phyloP scores from a whole-genome alignment of 208 protist species.

The Eutreptiella sp. region DNA sequence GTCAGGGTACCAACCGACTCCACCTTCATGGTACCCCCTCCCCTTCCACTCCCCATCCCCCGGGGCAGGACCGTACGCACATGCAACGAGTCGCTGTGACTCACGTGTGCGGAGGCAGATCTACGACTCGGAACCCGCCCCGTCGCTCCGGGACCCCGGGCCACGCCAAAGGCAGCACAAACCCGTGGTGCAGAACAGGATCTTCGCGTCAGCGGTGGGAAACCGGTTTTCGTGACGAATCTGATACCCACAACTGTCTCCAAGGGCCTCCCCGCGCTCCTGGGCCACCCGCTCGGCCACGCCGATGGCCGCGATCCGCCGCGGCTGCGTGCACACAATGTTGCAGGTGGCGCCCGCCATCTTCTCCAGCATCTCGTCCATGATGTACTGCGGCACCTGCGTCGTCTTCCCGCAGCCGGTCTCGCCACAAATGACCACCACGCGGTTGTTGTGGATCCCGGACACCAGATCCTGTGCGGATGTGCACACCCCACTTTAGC shows the following conservation, averaged over 20 bases:
- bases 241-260: slow-evolving; percentile 61
- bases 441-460: slow-evolving; percentile 62
- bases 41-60: no score
- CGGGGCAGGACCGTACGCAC: no score
- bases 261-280: slow-evolving; percentile 77
- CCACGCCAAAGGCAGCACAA: no score
- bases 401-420: slow-evolving; percentile 97
- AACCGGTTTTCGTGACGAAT: slow-evolving; percentile 80
- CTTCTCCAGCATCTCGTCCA: slow-evolving; percentile 66
- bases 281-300: slow-evolving; percentile 83
- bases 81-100: no score
- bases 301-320: slow-evolving; percentile 81
- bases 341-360: slow-evolving; percentile 67
- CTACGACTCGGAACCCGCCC: no score
- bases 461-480: slow-evolving; percentile 48
- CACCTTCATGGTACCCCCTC: no score
- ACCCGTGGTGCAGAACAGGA: slow-evolving; percentile 88
- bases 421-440: slow-evolving; percentile 88
- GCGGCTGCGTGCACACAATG: slow-evolving; percentile 86
- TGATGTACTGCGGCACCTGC: slow-evolving; percentile 90
- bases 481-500: no score
- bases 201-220: slow-evolving; percentile 64
- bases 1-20: no score
- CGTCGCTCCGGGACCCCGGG: no score
- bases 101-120: no score